Conservation (phyloP, 2,329 filamentous ascomycete genomes). For the Phialophora chinensis region DNA sequence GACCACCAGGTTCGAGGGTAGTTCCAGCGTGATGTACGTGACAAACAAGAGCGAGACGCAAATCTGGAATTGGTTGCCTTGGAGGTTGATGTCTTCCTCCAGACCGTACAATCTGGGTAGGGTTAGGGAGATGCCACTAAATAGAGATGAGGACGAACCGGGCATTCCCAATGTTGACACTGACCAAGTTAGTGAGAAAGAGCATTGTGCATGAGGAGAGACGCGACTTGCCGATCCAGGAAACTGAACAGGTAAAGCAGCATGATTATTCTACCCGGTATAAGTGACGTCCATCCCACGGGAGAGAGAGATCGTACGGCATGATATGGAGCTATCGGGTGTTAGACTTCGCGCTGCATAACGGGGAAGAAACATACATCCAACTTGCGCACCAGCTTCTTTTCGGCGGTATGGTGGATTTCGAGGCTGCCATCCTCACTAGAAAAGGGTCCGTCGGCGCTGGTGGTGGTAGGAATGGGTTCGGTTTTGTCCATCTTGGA, state of each 20-base stretch:
- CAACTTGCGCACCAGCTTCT: constrained; percentile 55
- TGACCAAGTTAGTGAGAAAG: background rate
- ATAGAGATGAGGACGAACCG: constrained; percentile 32
- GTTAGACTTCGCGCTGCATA: background rate
- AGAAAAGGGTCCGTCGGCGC: background rate
- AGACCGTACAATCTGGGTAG: constrained; percentile 46
- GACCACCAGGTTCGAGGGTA: constrained; percentile 52
- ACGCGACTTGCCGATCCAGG: constrained; percentile 44
- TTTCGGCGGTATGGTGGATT: constrained; percentile 54
- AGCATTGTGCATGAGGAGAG: background rate
- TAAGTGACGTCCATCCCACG: background rate
- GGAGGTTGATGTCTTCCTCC: constrained; percentile 51
- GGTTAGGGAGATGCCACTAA: background rate
- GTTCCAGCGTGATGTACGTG: constrained; percentile 53
- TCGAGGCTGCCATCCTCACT: background rate
- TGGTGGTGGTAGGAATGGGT: background rate
- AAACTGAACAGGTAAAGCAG: constrained; percentile 68
- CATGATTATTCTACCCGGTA: constrained; percentile 44
- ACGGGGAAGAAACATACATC: constrained; percentile 55
- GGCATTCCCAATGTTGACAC: constrained; percentile 55
- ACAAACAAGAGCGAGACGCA: constrained; percentile 71
- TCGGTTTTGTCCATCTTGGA: background rate
- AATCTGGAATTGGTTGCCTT: constrained; percentile 65
- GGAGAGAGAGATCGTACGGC: background rate
- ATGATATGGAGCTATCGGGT: constrained; percentile 30